A percentile compares a stretch with the other conserved stretches of the same genome.
These are phyloP conservation scores for Alternaria arborescens DNA, from an alignment of 2,329 filamentous ascomycete species.

Conservation along the genomic window DNA sequence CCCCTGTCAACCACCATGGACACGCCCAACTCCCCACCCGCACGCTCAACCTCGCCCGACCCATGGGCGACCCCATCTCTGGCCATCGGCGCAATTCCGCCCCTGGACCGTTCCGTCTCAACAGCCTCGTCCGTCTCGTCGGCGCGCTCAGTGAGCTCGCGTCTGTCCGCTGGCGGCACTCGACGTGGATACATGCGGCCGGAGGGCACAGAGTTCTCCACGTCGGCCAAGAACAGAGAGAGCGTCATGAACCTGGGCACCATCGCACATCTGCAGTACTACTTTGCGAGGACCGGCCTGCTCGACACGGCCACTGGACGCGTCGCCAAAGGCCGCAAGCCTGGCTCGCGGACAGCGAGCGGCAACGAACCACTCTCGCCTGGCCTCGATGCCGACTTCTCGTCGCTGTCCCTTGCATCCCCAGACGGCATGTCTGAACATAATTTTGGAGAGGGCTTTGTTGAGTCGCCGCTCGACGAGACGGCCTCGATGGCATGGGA, in stretches of 20 bases:
- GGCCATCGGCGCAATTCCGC: constrained; percentile 67
- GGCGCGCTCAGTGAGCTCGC: constrained; percentile 68
- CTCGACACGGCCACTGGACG: constrained; percentile 93
- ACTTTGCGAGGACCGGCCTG: constrained; percentile 93
- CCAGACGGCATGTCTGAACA: constrained; percentile 36
- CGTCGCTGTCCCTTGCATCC: constrained; percentile 34
- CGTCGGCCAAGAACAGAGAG: constrained; percentile 87
- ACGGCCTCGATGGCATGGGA: constrained; percentile 60
- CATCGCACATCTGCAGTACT: constrained; percentile 97
- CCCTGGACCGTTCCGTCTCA: constrained; percentile 71
- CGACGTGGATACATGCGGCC: constrained; percentile 88
- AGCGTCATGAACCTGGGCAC: constrained; percentile 96
- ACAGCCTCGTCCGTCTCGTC: constrained; percentile 64
- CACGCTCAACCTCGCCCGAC: constrained; percentile 64
- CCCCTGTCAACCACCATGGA: constrained; percentile 38
- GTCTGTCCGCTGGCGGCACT: constrained; percentile 59
- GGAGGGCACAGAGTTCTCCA: constrained; percentile 86
- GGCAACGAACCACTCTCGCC: constrained; percentile 43
- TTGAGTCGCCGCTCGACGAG: constrained; percentile 65
- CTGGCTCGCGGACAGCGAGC: constrained; percentile 48
- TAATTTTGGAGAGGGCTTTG: constrained; percentile 50
- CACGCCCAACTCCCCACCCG: constrained; percentile 54
- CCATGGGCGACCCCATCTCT: constrained; percentile 69
- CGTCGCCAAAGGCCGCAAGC: constrained; percentile 73
- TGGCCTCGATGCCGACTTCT: constrained; percentile 39